These are phyloP conservation scores for Lophiostoma macrostomum DNA, from an alignment of 495 filamentous ascomycete species.

Conservation along the genomic window DNA sequence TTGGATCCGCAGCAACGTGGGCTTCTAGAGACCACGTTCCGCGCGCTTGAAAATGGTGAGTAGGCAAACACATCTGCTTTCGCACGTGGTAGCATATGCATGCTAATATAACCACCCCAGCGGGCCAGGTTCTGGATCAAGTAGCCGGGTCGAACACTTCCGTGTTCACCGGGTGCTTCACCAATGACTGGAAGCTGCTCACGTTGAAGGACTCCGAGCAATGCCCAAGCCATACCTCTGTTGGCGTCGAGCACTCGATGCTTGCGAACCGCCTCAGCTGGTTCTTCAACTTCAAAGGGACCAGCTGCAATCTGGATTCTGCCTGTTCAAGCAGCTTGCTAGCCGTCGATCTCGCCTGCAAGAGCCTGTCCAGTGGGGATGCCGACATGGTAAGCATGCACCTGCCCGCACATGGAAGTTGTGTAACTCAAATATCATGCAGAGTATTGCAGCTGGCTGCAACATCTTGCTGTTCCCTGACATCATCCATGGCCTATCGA, in stretches of 20 bases:
- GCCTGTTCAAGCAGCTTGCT: slow-evolving; percentile 26
- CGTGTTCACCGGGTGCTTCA: slow-evolving; percentile 14
- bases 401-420: background rate
- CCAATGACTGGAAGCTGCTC: slow-evolving; percentile 6
- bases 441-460: slow-evolving; percentile 5
- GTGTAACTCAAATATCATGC: background rate
- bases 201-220: background rate
- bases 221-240: background rate
- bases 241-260: background rate
- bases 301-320: slow-evolving; percentile 14
- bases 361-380: background rate
- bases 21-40: slow-evolving; percentile 18
- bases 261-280: slow-evolving; percentile 29
- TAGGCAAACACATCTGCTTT: background rate
- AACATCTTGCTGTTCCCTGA: slow-evolving; percentile 13
- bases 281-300: slow-evolving; percentile 24
- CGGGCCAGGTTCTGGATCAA: background rate
- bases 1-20: slow-evolving; percentile 26
- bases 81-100: background rate
- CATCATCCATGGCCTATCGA: background rate
- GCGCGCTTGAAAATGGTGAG: slow-evolving; percentile 23
- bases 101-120: slow-evolving; percentile 7
- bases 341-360: slow-evolving; percentile 14
- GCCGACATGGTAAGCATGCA: slow-evolving; percentile 4
- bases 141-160: slow-evolving; percentile 3